Percentiles rank a stretch among this genome's conserved stretches.
phyloP scores from a whole-genome alignment of 2,329 filamentous ascomycete species.

The Colletotrichum magnum region DNA sequence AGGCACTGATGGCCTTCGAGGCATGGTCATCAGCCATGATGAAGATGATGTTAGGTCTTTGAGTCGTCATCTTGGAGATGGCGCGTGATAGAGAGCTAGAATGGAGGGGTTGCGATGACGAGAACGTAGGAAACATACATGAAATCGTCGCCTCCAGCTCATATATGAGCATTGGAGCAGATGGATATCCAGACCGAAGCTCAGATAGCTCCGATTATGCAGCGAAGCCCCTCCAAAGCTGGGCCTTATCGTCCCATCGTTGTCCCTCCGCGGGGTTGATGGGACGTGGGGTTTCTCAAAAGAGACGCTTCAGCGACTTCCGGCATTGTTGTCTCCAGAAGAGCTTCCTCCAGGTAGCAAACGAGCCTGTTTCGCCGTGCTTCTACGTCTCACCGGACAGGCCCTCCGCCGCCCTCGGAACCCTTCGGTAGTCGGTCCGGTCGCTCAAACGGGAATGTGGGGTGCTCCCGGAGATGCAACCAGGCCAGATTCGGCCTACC shows the following conservation, averaged over 20 bases:
- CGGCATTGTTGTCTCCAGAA: background rate
- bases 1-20: slow-evolving; percentile 62
- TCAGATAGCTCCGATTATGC: background rate
- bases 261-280: background rate
- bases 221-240: slow-evolving; percentile 9
- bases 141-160: background rate
- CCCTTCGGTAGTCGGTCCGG: slow-evolving; percentile 35
- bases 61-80: background rate
- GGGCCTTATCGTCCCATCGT: background rate
- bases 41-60: slow-evolving; percentile 57
- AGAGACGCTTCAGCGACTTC: background rate
- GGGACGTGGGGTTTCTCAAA: background rate
- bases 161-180: background rate
- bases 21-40: slow-evolving; percentile 71
- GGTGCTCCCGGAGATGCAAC: background rate
- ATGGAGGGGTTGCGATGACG: background rate
- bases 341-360: background rate
- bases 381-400: background rate
- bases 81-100: no score
- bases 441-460: slow-evolving; percentile 8
- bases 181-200: background rate
- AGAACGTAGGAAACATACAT: background rate
- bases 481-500: slow-evolving; percentile 17
- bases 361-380: background rate
- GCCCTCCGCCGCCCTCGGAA: background rate